phyloP scores from a whole-genome alignment of 176 grass and related monocot species.

The Urochloa ruziziensis region DNA sequence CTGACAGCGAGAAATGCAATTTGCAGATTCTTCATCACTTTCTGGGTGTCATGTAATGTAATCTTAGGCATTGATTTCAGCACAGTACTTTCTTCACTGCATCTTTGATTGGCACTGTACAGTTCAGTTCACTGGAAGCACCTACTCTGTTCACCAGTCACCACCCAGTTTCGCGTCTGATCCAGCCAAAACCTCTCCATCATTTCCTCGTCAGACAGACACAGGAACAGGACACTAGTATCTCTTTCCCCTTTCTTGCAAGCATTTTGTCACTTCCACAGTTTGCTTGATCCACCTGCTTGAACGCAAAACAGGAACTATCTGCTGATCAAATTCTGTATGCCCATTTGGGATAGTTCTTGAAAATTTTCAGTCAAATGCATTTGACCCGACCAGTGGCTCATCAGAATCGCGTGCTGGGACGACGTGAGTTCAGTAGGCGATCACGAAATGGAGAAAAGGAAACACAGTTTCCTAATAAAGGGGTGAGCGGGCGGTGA shows the following conservation, averaged over 20 bases:
- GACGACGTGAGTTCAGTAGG: not conserved
- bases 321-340: not conserved
- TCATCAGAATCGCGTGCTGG: slow-evolving; percentile 6
- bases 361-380: not conserved
- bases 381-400: not conserved
- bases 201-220: not conserved
- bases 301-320: not conserved
- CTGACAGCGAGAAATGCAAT: not conserved
- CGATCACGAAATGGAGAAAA: not conserved
- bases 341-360: not conserved
- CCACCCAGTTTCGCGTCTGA: not conserved
- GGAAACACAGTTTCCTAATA: not conserved
- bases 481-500: not conserved
- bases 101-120: not conserved
- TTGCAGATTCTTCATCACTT: not conserved
- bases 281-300: not conserved
- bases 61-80: not conserved
- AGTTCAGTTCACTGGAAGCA: not conserved
- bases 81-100: not conserved
- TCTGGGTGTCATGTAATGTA: not conserved
- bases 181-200: not conserved
- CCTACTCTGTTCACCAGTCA: not conserved
- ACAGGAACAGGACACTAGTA: not conserved
- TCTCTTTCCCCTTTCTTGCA: not conserved
- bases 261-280: not conserved